phyloP scores from a whole-genome alignment of 2,329 filamentous ascomycete genomes.

The Pseudogymnoascus sp. region DNA sequence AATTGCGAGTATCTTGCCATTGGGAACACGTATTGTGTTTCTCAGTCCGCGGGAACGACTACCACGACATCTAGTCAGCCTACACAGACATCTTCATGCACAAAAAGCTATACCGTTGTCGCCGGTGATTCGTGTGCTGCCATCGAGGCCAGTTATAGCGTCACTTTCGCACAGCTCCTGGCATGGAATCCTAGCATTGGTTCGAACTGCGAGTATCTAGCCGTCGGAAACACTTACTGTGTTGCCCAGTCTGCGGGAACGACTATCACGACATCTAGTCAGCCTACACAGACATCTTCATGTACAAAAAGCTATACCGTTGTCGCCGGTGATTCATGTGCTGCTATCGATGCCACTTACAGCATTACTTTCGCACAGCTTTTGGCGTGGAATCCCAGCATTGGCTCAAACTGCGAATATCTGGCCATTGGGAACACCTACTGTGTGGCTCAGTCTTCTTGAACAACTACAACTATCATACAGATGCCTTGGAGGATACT shows the following conservation, averaged over 20 bases:
- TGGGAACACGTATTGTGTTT: conserved; percentile 23
- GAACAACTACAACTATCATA: conserved; percentile 8
- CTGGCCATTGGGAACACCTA: conserved; percentile 22
- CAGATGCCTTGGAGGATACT: not conserved
- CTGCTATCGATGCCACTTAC: conserved; percentile 18
- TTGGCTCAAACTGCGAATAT: conserved; percentile 15
- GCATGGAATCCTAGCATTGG: conserved; percentile 19
- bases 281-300: conserved; percentile 24
- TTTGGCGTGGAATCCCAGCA: conserved; percentile 19
- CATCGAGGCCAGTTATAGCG: conserved; percentile 19
- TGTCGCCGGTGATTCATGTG: conserved; percentile 19
- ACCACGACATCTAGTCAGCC: conserved; percentile 17
- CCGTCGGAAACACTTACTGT: conserved; percentile 22
- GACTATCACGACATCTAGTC: conserved; percentile 16
- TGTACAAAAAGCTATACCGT: conserved; percentile 27
- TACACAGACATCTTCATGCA: conserved; percentile 25
- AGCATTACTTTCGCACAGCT: conserved; percentile 22
- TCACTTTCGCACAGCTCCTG: conserved; percentile 22
- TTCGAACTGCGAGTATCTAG: conserved; percentile 18
- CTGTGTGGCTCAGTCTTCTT: conserved; percentile 17
- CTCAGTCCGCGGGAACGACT: not conserved
- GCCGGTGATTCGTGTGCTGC: conserved; percentile 20
- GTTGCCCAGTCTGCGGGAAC: conserved; percentile 11
- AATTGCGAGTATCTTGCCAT: conserved; percentile 25
- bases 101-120: conserved; percentile 25